Conservation (phyloP, 139 green algal genomes). For the Chlorella sp. region DNA sequence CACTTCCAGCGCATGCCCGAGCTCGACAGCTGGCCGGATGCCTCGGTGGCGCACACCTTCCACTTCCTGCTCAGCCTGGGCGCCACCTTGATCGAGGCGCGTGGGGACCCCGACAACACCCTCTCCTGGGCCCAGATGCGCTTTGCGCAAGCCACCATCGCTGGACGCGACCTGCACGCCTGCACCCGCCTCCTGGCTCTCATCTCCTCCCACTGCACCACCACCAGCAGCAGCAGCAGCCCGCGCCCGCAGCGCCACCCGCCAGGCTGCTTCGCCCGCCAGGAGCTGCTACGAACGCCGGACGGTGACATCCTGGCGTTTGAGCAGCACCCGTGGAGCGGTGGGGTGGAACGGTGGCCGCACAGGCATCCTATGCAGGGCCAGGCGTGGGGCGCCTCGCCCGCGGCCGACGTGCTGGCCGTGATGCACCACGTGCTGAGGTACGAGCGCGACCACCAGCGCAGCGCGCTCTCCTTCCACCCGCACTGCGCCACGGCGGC, state of each 20-base stretch:
- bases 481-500: conserved; percentile 1
- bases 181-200: neutral
- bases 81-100: neutral
- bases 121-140: neutral
- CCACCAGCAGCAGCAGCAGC: too few species aligned
- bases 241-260: too few species aligned
- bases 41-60: neutral
- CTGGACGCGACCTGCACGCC: neutral
- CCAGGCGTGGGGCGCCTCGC: neutral
- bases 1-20: neutral
- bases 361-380: too few species aligned
- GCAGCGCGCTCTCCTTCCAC: neutral
- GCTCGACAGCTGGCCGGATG: neutral
- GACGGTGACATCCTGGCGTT: too few species aligned
- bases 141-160: neutral
- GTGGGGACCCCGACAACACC: neutral
- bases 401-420: neutral
- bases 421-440: neutral
- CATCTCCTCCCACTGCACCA: neutral
- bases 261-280: too few species aligned
- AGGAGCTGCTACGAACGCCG: too few species aligned
- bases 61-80: neutral
- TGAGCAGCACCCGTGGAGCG: too few species aligned
- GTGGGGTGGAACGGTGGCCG: too few species aligned
- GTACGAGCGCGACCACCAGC: neutral